Evolutionary conservation across 2,329 filamentous ascomycete genomes (phyloP).

Genomic region (Ceratocystis diversiconidia): DNA sequence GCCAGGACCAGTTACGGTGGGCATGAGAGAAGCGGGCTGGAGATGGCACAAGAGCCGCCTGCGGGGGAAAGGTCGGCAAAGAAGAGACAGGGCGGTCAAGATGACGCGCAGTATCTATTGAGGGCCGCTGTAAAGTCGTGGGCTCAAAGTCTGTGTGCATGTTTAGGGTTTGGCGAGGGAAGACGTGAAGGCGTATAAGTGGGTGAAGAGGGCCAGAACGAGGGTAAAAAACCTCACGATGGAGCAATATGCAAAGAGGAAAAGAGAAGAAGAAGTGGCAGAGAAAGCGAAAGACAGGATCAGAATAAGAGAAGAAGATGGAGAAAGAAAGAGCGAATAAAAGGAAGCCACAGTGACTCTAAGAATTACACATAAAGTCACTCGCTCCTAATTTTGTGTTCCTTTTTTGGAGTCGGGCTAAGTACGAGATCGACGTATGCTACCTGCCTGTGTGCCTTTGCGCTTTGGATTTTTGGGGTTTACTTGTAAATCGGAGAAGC

Average conservation of each 20-base stretch:
- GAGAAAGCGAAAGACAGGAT: neutral
- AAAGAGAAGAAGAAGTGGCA: neutral
- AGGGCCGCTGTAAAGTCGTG: neutral
- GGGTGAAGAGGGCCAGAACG: neutral
- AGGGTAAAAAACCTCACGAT: neutral
- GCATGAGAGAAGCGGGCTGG: neutral
- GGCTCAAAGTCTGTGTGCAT: conserved; percentile 4
- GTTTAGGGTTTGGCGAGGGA: neutral
- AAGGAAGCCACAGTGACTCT: neutral
- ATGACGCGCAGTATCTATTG: neutral
- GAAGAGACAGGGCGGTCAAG: neutral
- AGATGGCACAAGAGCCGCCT: neutral
- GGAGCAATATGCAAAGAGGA: neutral
- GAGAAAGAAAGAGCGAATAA: neutral
- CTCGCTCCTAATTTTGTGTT: neutral
- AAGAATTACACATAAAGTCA: neutral
- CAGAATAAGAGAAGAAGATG: neutral
- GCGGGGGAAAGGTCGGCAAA: neutral
- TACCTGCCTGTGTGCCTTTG: neutral
- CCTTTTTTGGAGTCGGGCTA: neutral
- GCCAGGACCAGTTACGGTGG: conserved; percentile 4
- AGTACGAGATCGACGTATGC: conserved; percentile 2
- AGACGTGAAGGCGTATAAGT: neutral
- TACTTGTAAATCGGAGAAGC: neutral
- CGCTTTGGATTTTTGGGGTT: neutral